Base-by-base conservation (phyloP, 2,329 filamentous ascomycete species). In the Botryotinia globosa region DNA sequence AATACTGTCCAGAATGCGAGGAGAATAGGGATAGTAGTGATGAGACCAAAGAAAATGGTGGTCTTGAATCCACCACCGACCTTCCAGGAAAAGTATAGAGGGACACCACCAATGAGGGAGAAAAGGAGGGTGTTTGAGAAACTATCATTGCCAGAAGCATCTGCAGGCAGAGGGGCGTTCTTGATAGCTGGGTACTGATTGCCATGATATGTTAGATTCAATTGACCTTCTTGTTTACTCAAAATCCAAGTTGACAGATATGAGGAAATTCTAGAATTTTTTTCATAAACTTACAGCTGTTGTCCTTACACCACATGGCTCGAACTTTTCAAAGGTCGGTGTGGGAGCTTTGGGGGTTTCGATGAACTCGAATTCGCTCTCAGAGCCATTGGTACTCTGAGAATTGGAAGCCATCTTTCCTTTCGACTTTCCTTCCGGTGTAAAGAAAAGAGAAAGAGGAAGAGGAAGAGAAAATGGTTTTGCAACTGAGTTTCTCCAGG, bases 161-260 rank as follows among this genome's bases (percentile, higher is more conserved):
- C 96, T 77, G 94, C 95, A 54, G 96, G 96, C 61, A 98, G 89
- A 76, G 96, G 94, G 66, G 91, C 93, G 89, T 98, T 98, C 82
- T 97, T 93, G 85, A 98, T 98, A 74, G 94, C 85, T 45, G 93
- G 91, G 80, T 90, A 95, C 94, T 97, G 80, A 76, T 9, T 39
- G 59, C 48, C 74, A 48, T 68, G 72, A 69, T 76, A 72, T 78
- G 77, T 69, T 77, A 71, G 75, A 76, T 54, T 75, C 72, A 76
- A 77, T 76, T 81, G 76, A 81, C 77, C 74, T 73, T 9, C 29
- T 4, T 25, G n/a, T 61, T n/a, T 18, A 18, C 39, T 8, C 39
- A 10, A 37, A 32, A 25, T 48, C 44, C 16, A 39, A 67, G 39
- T 48, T 61, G 70, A 56, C 48, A 68, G 48, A 74, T 48, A 58